A percentile compares a stretch with the other conserved stretches of the same genome.
These are phyloP conservation scores for Saccharomyces hybrid DNA, from an alignment of 1,139 yeast species.

Conservation along the genomic window DNA sequence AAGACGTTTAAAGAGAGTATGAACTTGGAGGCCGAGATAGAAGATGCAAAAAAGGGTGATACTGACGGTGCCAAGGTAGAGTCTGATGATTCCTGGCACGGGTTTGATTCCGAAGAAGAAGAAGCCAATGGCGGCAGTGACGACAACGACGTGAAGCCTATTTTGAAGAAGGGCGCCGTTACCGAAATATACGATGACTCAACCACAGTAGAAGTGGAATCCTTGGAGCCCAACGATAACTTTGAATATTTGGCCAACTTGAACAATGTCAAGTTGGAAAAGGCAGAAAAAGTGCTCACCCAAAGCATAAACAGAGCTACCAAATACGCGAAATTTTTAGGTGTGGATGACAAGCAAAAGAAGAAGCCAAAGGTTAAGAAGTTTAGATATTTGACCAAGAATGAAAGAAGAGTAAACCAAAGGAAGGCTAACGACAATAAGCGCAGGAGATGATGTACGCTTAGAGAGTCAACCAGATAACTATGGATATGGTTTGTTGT, in stretches of 20 bases:
- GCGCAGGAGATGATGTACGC: slow-evolving; percentile 24
- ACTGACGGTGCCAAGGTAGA: slow-evolving; percentile 5
- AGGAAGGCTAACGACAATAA: slow-evolving; percentile 43
- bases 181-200: slow-evolving; percentile 37
- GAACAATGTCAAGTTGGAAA: slow-evolving; percentile 55
- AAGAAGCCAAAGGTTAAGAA: slow-evolving; percentile 58
- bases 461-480: background rate
- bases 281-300: slow-evolving; percentile 53
- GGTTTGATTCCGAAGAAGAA: slow-evolving; percentile 32
- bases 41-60: slow-evolving; percentile 18
- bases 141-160: slow-evolving; percentile 31
- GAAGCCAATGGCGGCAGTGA: slow-evolving; percentile 16
- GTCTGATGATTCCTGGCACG: slow-evolving; percentile 33
- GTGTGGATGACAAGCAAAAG: slow-evolving; percentile 34
- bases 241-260: slow-evolving; percentile 50
- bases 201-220: slow-evolving; percentile 47
- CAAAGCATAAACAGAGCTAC: slow-evolving; percentile 62
- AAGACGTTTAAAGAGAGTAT: slow-evolving; percentile 50
- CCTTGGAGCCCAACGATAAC: slow-evolving; percentile 49
- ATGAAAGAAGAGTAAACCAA: slow-evolving; percentile 63
- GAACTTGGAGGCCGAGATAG: slow-evolving; percentile 35
- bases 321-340: slow-evolving; percentile 60
- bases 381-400: slow-evolving; percentile 75
- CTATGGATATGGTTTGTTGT: background rate
- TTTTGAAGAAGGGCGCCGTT: slow-evolving; percentile 33